Base-by-base conservation (phyloP, 1,139 yeast genomes). In the Eremothecium gossypii region DNA sequence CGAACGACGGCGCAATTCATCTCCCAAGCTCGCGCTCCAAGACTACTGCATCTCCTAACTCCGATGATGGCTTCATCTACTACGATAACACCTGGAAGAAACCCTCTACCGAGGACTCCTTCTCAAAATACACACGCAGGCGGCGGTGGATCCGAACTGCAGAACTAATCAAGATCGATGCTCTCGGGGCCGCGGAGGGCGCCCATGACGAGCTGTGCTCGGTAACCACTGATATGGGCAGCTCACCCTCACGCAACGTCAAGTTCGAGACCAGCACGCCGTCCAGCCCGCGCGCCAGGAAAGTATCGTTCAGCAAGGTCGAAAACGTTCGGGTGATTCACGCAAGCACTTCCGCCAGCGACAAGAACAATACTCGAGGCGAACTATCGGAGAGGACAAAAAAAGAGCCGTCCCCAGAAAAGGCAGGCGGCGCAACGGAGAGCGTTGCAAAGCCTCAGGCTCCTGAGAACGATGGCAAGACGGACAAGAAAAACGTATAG, bases 121-220 rank as follows among this genome's bases (percentile, higher is more conserved):
- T 80, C 62, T 79, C 93, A 30, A 87, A 86, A 63, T 91, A 86
- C 58, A 91, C 98, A 7, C 74, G 98, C 61, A 76, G 96, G 60
- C 76, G 98, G 66, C 73, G 97, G 60, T 91, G 98, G 98, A 76
- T 89, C 26, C 74, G 97, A 52, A 85, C 94, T 0, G 98, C 97
- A 0, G 96, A 87, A 62, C 71, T 89, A 54, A 79, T 83, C 1
- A 55, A 49, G 44, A 45, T 36, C 44, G 30, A 40, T 29, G 27
- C 41, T 10, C 30, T 40, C 9, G 40, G 43, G 13, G 17, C 33
- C 3, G 36, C 38, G 14, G 29, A 34, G 30, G 23, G 23, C 23
- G 23, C 23, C 23, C 23, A 17, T 6, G 41, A 28, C 30, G 26
- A 36, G 9, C 14, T 31, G 7, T 31, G 41, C 9, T n/a, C 41